Percentiles rank a stretch among this genome's conserved stretches.
phyloP scores from a whole-genome alignment of 2,329 filamentous ascomycete genomes.

The Fusarium graminum region DNA sequence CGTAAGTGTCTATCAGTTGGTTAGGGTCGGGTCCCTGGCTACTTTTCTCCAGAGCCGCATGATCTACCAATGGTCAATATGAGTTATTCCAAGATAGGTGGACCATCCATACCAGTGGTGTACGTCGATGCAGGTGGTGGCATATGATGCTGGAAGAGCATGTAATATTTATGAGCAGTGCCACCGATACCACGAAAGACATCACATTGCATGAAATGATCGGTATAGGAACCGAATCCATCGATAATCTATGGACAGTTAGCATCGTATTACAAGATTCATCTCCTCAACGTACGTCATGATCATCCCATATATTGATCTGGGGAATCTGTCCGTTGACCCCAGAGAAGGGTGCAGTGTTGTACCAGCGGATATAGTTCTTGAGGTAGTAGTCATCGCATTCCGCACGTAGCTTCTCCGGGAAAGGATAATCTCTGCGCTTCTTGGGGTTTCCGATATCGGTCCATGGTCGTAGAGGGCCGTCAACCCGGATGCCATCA shows the following conservation, averaged over 20 bases:
- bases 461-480: slow-evolving; percentile 86
- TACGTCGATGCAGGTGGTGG: slow-evolving; percentile 88
- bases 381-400: slow-evolving; percentile 93
- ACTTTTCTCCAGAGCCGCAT: slow-evolving; percentile 42
- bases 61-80: slow-evolving; percentile 42
- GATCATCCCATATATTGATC: slow-evolving; percentile 98
- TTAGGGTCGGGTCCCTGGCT: slow-evolving; percentile 73
- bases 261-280: slow-evolving; percentile 9
- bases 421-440: slow-evolving; percentile 83
- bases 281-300: slow-evolving; percentile 71
- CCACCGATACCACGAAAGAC: slow-evolving; percentile 94
- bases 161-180: slow-evolving; percentile 96
- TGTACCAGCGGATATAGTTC: slow-evolving; percentile 89
- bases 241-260: slow-evolving; percentile 79
- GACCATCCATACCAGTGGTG: slow-evolving; percentile 60
- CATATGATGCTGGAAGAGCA: slow-evolving; percentile 96
- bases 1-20: slow-evolving; percentile 81
- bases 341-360: slow-evolving; percentile 83
- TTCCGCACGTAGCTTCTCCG: slow-evolving; percentile 80
- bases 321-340: slow-evolving; percentile 94
- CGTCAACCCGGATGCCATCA: slow-evolving; percentile 87
- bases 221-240: slow-evolving; percentile 93
- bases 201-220: slow-evolving; percentile 92
- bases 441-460: slow-evolving; percentile 85
- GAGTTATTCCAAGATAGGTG: not conserved